These are phyloP conservation scores for Acmispon strigosus DNA, from an alignment of 306 rosid genomes.

Conservation along the genomic window DNA sequence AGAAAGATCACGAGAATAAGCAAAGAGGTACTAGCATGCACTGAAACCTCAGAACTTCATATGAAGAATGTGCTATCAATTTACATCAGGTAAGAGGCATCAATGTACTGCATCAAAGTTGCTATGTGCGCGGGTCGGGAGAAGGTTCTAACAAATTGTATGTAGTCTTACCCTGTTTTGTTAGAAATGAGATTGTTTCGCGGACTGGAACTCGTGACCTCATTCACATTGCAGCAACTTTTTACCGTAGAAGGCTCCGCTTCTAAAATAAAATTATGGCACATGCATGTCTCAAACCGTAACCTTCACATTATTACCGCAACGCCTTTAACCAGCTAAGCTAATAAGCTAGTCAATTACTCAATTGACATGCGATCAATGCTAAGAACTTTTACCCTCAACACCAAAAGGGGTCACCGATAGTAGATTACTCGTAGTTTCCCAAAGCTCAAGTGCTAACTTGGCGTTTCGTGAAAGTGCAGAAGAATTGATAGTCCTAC, in stretches of 20 bases:
- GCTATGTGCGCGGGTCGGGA: too few species aligned
- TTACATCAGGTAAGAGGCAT: not conserved
- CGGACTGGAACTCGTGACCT: too few species aligned
- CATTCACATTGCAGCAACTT: too few species aligned
- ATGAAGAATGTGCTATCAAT: not conserved
- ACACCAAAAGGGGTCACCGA: slow-evolving; percentile 41
- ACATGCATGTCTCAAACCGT: too few species aligned
- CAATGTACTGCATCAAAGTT: not conserved
- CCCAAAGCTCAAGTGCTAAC: slow-evolving; percentile 75
- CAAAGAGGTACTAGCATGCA: not conserved
- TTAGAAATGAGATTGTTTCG: too few species aligned
- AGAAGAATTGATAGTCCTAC: slow-evolving; percentile 57
- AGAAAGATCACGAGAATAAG: not conserved
- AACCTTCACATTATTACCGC: too few species aligned
- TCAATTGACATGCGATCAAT: not conserved
- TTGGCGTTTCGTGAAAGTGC: slow-evolving; percentile 38
- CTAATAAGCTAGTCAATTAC: too few species aligned
- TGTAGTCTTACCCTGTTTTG: too few species aligned
- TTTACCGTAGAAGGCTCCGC: too few species aligned
- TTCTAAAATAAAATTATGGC: too few species aligned
- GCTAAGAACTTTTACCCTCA: slow-evolving; percentile 16
- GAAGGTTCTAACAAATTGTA: too few species aligned
- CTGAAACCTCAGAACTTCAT: not conserved
- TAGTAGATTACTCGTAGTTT: slow-evolving; percentile 46
- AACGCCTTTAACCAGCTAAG: too few species aligned